phyloP scores from a whole-genome alignment of 75 land plant species.

The Pinus albicaulis region DNA sequence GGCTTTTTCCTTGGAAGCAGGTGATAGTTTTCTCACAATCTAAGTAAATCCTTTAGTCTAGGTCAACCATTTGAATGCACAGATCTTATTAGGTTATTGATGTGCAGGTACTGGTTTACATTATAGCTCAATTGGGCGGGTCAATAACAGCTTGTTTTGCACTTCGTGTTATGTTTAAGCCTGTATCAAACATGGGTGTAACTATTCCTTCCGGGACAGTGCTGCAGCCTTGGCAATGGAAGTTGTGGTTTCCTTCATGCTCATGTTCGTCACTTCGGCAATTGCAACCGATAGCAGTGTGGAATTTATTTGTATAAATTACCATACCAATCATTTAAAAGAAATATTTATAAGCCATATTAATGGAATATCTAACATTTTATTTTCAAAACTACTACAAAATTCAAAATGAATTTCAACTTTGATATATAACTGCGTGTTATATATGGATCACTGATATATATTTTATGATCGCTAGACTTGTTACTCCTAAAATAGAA shows the following conservation, averaged over 20 bases:
- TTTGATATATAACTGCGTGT: too few species aligned
- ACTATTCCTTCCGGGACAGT: constrained; percentile 61
- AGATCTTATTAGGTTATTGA: background rate
- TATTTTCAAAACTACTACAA: too few species aligned
- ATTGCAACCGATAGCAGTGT: constrained; percentile 86
- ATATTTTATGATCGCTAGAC: too few species aligned
- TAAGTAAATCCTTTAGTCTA: too few species aligned
- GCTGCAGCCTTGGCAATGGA: constrained; percentile 67
- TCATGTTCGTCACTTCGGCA: constrained; percentile 85
- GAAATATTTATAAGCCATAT: too few species aligned
- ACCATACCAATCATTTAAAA: too few species aligned
- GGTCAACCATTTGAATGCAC: too few species aligned
- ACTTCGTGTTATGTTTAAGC: constrained; percentile 42
- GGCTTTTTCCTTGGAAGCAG: constrained; percentile 51
- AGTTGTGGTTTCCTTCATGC: constrained; percentile 60
- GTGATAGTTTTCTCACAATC: constrained; percentile 10
- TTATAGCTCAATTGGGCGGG: constrained; percentile 62
- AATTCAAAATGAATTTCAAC: too few species aligned
- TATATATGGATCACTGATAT: too few species aligned
- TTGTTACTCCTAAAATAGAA: too few species aligned
- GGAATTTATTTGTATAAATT: constrained; percentile 20
- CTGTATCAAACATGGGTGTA: constrained; percentile 47
- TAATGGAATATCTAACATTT: too few species aligned
- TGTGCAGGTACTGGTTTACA: constrained; percentile 70
- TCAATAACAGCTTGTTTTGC: constrained; percentile 44